Evolutionary conservation across 1,284 basidiomycete genomes (phyloP).

Genomic region (Psilocybe mexicana): DNA sequence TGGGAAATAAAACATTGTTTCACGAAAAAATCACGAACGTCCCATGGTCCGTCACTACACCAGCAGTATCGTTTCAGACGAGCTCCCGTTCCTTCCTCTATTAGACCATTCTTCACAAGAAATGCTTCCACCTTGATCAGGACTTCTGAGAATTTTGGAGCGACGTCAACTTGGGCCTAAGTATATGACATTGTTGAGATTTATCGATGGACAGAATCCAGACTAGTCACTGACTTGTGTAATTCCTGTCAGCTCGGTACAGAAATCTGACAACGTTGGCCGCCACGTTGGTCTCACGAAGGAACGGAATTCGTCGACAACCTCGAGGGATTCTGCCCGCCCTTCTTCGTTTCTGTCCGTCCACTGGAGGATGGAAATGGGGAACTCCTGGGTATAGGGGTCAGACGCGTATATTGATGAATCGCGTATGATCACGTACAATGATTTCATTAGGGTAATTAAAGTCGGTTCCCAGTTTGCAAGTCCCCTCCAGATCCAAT

Average conservation of each 20-base stretch:
- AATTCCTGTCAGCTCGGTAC: conserved; percentile 87
- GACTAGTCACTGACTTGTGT: conserved; percentile 66
- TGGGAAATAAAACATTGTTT: conserved; percentile 87
- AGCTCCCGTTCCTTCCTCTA: conserved; percentile 56
- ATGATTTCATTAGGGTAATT: conserved; percentile 93
- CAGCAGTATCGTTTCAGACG: conserved; percentile 66
- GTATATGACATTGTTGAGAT: neutral
- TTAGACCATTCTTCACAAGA: conserved; percentile 64
- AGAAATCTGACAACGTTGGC: conserved; percentile 82
- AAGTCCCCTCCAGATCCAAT: conserved; percentile 92
- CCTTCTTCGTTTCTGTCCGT: conserved; percentile 56
- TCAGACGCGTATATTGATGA: conserved; percentile 10
- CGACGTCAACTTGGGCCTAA: conserved; percentile 77
- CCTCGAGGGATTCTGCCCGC: conserved; percentile 57
- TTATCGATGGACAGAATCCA: conserved; percentile 6
- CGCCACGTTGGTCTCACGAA: conserved; percentile 90
- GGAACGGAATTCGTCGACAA: conserved; percentile 81
- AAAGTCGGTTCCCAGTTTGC: conserved; percentile 64
- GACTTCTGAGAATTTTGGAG: conserved; percentile 77
- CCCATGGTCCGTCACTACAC: conserved; percentile 82
- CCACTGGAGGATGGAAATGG: conserved; percentile 88
- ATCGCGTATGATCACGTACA: conserved; percentile 44
- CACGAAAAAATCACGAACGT: conserved; percentile 82
- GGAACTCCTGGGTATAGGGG: conserved; percentile 69
- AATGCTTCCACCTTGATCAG: conserved; percentile 68